phyloP scores from a whole-genome alignment of 805 yeast species.

The Candida loeiensis region DNA sequence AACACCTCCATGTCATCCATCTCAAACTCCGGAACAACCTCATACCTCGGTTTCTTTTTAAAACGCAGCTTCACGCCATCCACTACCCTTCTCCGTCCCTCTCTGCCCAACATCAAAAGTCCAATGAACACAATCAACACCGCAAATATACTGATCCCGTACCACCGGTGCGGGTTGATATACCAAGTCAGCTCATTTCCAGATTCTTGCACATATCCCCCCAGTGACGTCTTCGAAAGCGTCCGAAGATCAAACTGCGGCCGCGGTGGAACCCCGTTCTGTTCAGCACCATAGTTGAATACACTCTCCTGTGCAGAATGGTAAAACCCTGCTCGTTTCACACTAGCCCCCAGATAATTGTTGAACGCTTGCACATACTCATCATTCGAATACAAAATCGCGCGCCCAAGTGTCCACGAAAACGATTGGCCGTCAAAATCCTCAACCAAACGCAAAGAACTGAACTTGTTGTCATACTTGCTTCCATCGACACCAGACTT shows the following conservation, averaged over 20 bases:
- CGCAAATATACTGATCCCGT: constrained; percentile 32
- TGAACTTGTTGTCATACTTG: constrained; percentile 15
- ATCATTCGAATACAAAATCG: constrained; percentile 57
- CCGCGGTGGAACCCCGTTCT: constrained; percentile 34
- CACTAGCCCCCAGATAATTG: constrained; percentile 20
- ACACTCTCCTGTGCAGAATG: constrained; percentile 46
- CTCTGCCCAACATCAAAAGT: constrained; percentile 32
- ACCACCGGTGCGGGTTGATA: constrained; percentile 42
- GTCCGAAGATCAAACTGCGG: constrained; percentile 36
- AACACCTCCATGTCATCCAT: constrained; percentile 6
- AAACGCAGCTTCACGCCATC: constrained; percentile 2
- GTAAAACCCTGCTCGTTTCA: constrained; percentile 43
- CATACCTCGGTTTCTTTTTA: constrained; percentile 4
- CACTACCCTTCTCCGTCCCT: constrained; percentile 2
- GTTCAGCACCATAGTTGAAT: constrained; percentile 54
- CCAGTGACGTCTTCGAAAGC: constrained; percentile 1
- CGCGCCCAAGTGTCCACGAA: constrained; percentile 59
- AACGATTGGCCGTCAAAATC: constrained; percentile 41
- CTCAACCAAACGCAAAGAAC: constrained; percentile 44
- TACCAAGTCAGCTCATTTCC: constrained; percentile 33
- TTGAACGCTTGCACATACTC: constrained; percentile 46
- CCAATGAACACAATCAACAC: constrained; percentile 22
- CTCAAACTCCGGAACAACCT: constrained; percentile 8
- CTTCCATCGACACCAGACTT: constrained; percentile 37
- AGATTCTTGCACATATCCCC: constrained; percentile 5